Evolutionary conservation across 192 early-diverging fungal genomes (phyloP), one percentile per base, ranked within the genome.

Genomic region (Linnemannia schmuckeri): DNA sequence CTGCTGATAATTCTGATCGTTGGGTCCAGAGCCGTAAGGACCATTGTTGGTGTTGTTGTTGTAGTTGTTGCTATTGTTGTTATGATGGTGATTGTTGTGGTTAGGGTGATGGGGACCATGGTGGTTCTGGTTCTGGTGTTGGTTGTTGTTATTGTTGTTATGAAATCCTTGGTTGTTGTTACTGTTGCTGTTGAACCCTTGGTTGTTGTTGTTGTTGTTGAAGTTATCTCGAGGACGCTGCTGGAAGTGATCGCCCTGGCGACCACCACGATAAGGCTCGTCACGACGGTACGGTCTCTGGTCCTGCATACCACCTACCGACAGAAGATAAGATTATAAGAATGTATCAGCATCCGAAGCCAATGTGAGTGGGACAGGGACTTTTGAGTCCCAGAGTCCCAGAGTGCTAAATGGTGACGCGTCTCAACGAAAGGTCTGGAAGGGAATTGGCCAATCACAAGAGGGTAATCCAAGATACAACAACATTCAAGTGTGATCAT

Each of bases 221-320:
- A 70, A 81, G 68, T 78, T 73, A 30, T 87, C 83, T 24, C 83
- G 78, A 18, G 79, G 85, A 46, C 79, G 79, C 35, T 80, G 83
- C 72, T 87, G 85, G 22, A 52, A 54, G 68, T 87, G 22, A 22
- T 81, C 79, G 27, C 47, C 76, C 54, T 81, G 75, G 4, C 75
- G 71, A 18, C 75, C 72, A 17, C 77, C 77, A 72, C 85, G 85
- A 24, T 79, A 66, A n/a, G 55, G 18, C 18, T 87, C 85, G 6
- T 87, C 85, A 46, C 85, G 79, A 30, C 85, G 79, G 76, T 87
- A 87, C 17, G 85, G 85, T 57, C 85, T 61, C n/a, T 87, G 85
- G 40, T 87, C 85, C 75, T 87, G 85, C 52, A 55, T 37, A 40
- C 85, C 85, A 35, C 61, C 61, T 66, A 66, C 12, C 7, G 15